These are phyloP conservation scores for Ophiostoma populinum DNA, from an alignment of 2,329 filamentous ascomycete genomes.

Conservation along the genomic window DNA sequence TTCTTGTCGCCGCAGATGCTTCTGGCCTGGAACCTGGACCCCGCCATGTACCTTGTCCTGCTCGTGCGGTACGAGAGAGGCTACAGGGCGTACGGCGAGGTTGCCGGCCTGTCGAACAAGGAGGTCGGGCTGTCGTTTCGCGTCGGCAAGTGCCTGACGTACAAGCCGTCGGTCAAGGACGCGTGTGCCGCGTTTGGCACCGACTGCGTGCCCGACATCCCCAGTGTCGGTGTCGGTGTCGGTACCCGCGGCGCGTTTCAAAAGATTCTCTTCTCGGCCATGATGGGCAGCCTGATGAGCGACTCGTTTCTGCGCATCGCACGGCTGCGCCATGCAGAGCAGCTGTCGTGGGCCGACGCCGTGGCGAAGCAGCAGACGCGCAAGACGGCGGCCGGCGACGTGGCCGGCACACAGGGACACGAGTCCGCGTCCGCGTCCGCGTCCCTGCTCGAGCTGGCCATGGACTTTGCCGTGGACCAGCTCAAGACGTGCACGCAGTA, in stretches of 20 bases:
- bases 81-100: constrained; percentile 42
- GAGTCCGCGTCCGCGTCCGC: background rate
- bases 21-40: constrained; percentile 57
- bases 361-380: background rate
- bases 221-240: background rate
- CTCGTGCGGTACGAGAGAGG: constrained; percentile 44
- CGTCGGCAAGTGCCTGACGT: constrained; percentile 51
- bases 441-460: constrained; percentile 39
- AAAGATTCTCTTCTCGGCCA: constrained; percentile 52
- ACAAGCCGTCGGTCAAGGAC: constrained; percentile 46
- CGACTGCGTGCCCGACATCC: background rate
- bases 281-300: constrained; percentile 51
- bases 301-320: constrained; percentile 45
- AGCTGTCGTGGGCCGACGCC: constrained; percentile 50
- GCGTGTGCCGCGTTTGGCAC: constrained; percentile 19
- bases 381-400: no score
- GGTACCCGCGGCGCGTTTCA: constrained; percentile 20
- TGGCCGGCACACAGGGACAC: no score
- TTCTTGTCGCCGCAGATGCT: constrained; percentile 57
- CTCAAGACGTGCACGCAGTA: constrained; percentile 71
- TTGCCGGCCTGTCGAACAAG: constrained; percentile 20
- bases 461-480: constrained; percentile 63
- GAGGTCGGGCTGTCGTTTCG: constrained; percentile 32
- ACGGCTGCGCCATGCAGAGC: constrained; percentile 33
- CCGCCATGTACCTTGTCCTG: constrained; percentile 53